Evolutionary conservation across 305 asterid genomes (phyloP), one percentile per base, ranked within the genome.

Genomic region (Solanum aculeatissimum): DNA sequence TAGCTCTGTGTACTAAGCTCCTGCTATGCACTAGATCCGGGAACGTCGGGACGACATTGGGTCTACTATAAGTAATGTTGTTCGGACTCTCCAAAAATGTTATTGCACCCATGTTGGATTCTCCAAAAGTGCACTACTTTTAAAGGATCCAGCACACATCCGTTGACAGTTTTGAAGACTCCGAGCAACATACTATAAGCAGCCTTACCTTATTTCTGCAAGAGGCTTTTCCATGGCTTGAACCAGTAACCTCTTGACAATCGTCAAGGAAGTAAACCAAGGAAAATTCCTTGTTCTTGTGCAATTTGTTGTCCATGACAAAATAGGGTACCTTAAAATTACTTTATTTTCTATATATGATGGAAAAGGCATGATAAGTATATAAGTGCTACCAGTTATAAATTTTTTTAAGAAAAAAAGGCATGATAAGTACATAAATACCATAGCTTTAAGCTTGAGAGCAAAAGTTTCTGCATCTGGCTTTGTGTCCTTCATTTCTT

Each of bases 381-480:
- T 65, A 83, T 4, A 54, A 6, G 40, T 6, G 40, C 5, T 35
- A 35, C 40, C 40, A 35, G 7, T 35, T 35, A 35, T 35, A 35
- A 35, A 35, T 4, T 35, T 35, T 0, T n/a, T n/a, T n/a, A n/a
- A n/a, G n/a, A n/a, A 35, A 35, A 53, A 8, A 78, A 32, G 29
- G 49, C 83, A 53, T 78, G 47, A 32, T 32, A 68, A 55, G n/a
- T 45, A 27, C 79, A 83, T 4, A 63, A 35, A 6, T 87, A 89
- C 91, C 91, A 89, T 89, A 51, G 85, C 71, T 81, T 87, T 89
- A 60, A 89, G 91, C 84, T 87, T 89, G 84, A 69, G 42, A 11
- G 91, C 90, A 72, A 89, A 89, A n/a, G 86, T 79, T 86, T 84
- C 85, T 25, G 89, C 91, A 80, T 89, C 90, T 18, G 90, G 57